Evolutionary conservation across 2,329 filamentous ascomycete genomes (phyloP).

Genomic region (Paramyrothecium sp.): DNA sequence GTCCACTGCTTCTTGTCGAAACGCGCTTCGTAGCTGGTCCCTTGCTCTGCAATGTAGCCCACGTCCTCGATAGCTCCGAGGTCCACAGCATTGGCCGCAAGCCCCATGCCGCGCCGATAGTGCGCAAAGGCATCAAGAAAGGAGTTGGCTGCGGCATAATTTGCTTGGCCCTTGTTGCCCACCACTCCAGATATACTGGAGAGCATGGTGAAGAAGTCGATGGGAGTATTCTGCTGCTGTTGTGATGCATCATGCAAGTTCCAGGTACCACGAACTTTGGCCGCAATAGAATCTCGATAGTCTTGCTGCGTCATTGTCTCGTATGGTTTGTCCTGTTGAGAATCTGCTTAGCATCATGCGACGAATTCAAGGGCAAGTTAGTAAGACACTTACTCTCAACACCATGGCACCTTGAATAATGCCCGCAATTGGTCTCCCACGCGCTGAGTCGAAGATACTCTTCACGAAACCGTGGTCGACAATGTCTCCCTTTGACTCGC

Average conservation of each 20-base stretch:
- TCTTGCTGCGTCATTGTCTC: conserved; percentile 10
- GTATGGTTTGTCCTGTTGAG: conserved; percentile 7
- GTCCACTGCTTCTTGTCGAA: conserved; percentile 11
- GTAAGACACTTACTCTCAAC: conserved; percentile 1
- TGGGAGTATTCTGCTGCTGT: conserved; percentile 9
- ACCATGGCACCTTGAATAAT: conserved; percentile 4
- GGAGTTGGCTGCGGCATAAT: conserved; percentile 31
- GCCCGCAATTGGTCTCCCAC: neutral
- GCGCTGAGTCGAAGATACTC: neutral
- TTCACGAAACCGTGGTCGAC: neutral
- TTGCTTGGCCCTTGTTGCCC: conserved; percentile 28
- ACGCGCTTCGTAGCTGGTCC: neutral
- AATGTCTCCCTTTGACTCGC: conserved; percentile 4
- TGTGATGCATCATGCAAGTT: conserved; percentile 33
- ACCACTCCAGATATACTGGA: conserved; percentile 26
- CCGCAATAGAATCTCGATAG: conserved; percentile 7
- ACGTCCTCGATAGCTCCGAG: conserved; percentile 20
- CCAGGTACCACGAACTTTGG: conserved; percentile 25
- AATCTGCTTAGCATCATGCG: neutral
- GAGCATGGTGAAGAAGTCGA: conserved; percentile 35
- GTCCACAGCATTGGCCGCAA: conserved; percentile 22
- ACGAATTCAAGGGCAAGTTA: too few relatives aligned
- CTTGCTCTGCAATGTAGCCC: conserved; percentile 20
- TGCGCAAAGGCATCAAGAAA: conserved; percentile 29
- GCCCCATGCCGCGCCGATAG: conserved; percentile 19